Evolutionary conservation across 768 basidiomycete species (phyloP), one percentile per base, ranked within the genome.

Genomic region (Auricularia sp.): DNA sequence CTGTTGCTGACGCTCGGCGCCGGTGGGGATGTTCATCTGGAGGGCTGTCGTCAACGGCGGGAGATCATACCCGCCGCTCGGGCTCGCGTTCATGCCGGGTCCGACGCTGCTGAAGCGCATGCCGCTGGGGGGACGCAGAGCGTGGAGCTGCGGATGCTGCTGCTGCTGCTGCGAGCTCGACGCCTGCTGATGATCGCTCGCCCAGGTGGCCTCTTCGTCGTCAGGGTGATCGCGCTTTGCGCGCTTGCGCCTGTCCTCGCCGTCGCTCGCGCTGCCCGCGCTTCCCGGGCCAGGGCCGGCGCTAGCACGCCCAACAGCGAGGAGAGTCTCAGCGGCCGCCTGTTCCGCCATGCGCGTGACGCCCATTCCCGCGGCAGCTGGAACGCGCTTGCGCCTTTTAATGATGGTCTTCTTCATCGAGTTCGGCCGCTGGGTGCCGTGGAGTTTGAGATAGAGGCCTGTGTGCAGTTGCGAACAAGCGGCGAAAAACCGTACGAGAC

Each of bases 341-440:
- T 92, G 90, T 73, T 94, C 92, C 11, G 87, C 83, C 79, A 91
- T 82, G 35, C 82, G 79, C 24, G 67, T 64, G 2, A 61, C 33
- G 33, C 34, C 54, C 16, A 33, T 66, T 21, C 70, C 68, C 65
- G 75, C 82, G 21, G 89, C 93, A 62, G 96, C 95, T 42, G 97
- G 94, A 51, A 99, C 95, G 69, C 97, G 88, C 77, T 98, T 98
- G 69, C 97, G 82, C 39, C 97, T 85, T 79, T 99, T 99, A 83
- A 99, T 99, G 69, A 97, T 93, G 3, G 92, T 90, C 81, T 98
- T 98, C 78, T 97, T 98, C 94, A 99, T 96, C 67, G 94, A 92
- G 68, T 94, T 95, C 45, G 97, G 97, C 44, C 97, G 86, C 71
- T 98, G 94, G 2, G 92, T 92, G 61, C 94, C 94, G 78, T 99